A percentile compares a stretch with the other conserved stretches of the same genome.
Conservation (phyloP, 2,329 filamentous ascomycete species). For the Alternaria ethzedia region DNA sequence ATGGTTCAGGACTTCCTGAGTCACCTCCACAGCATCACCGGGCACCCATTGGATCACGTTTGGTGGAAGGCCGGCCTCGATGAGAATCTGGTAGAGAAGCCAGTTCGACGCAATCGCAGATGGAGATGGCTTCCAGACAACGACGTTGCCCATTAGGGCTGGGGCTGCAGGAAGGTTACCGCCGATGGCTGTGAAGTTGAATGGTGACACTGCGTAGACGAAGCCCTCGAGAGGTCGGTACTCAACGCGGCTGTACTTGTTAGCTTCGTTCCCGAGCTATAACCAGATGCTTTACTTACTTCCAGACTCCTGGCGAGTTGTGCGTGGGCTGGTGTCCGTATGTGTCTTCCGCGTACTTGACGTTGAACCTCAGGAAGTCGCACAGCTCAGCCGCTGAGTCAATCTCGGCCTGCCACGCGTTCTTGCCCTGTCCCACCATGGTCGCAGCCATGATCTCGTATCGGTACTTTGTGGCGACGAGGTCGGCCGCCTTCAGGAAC, state of each 20-base stretch:
- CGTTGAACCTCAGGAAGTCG: slow-evolving; percentile 94
- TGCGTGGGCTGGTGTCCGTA: slow-evolving; percentile 87
- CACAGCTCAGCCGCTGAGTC: slow-evolving; percentile 90
- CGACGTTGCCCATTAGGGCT: slow-evolving; percentile 90
- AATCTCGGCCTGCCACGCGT: slow-evolving; percentile 99
- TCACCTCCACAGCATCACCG: slow-evolving; percentile 84
- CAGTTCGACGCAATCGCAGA: slow-evolving; percentile 88
- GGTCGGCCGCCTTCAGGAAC: slow-evolving; percentile 94
- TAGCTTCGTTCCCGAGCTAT: slow-evolving; percentile 15
- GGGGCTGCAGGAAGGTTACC: slow-evolving; percentile 85
- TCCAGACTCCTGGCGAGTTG: slow-evolving; percentile 86
- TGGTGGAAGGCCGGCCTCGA: slow-evolving; percentile 87
- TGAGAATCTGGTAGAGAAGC: slow-evolving; percentile 86
- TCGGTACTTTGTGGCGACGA: slow-evolving; percentile 89
- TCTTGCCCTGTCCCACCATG: slow-evolving; percentile 97
- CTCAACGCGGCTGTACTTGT: slow-evolving; percentile 68
- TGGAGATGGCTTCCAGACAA: slow-evolving; percentile 96
- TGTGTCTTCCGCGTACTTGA: slow-evolving; percentile 89
- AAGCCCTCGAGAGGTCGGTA: slow-evolving; percentile 92
- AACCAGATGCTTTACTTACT: slow-evolving; percentile 54
- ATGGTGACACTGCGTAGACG: slow-evolving; percentile 91
- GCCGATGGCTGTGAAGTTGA: slow-evolving; percentile 97
- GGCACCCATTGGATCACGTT: slow-evolving; percentile 94
- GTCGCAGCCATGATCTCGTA: slow-evolving; percentile 97
- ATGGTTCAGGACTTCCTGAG: slow-evolving; percentile 76